These are phyloP conservation scores for Penicillium riverlandense DNA, from an alignment of 495 filamentous ascomycete species.

Conservation along the genomic window DNA sequence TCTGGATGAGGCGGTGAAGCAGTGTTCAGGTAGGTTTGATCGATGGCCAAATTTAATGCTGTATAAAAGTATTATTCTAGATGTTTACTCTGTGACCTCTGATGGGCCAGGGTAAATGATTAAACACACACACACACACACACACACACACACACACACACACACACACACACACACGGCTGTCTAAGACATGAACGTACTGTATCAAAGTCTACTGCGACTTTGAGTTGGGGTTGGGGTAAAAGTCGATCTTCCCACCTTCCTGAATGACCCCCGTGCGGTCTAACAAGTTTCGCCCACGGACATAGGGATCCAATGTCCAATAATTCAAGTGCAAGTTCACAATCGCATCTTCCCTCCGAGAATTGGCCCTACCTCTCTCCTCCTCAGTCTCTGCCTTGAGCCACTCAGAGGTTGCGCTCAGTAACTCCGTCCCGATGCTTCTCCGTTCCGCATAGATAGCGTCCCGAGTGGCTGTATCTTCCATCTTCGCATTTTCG, in stretches of 20 bases:
- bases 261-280: conserved; percentile 49
- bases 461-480: conserved; percentile 47
- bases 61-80: too few species aligned
- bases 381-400: conserved; percentile 17
- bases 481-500: conserved; percentile 65
- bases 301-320: conserved; percentile 56
- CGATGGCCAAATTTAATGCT: too few species aligned
- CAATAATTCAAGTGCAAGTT: conserved; percentile 57
- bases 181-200: too few species aligned
- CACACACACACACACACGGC: too few species aligned
- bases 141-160: too few species aligned
- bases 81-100: too few species aligned
- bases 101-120: too few species aligned
- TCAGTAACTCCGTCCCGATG: conserved; percentile 58
- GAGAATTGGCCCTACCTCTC: conserved; percentile 37
- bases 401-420: conserved; percentile 62
- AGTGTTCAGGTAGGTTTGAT: too few species aligned
- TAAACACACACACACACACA: too few species aligned
- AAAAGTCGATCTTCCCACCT: conserved; percentile 27
- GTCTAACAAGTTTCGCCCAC: conserved; percentile 58
- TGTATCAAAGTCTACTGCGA: too few species aligned
- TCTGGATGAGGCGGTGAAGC: too few species aligned
- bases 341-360: conserved; percentile 43
- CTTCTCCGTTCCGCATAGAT: conserved; percentile 47
- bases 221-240: too few species aligned